Base-by-base conservation (phyloP, 2,329 filamentous ascomycete species). In the Alternaria ventricosa region DNA sequence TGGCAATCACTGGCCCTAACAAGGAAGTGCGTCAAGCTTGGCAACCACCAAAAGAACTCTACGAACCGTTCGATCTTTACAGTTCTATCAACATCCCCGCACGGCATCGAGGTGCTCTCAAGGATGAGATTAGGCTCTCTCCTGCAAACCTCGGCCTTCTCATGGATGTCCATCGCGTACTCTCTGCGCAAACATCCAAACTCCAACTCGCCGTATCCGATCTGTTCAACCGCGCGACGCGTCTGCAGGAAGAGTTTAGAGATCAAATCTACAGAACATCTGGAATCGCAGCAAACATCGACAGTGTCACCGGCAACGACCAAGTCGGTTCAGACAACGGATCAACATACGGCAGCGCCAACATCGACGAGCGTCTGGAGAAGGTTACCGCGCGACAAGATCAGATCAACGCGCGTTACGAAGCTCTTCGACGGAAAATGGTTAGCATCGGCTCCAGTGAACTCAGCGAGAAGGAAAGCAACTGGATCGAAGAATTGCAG, bases 151-250 rank as follows among this genome's bases (percentile, higher is more conserved):
- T 94, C 18, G 87, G 89, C 67, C 84, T 93, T 41, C 87, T 95
- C 68, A 91, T 90, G 27, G 88, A 92, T 63, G 88, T 89, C 0
- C 92, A 95, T 77, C 89, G 90, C 73, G 83, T 92, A 6, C 83
- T 94, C 6, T 88, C 88, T 65, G 85, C 87, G 10, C 91, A 94
- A 78, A 93, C 90, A 0, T 85, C 90, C 69, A 84, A 84, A 11
- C 84, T 94, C 11, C 90, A 91, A 15, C 82, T 87, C 46, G 91
- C 90, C 1, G 91, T 90, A 1, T 87, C 91, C 1, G 90, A 93
- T 71, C 83, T 94, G 6, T 94, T 94, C 80, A 84, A 89, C 25
- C 86, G 89, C 58, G 92, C 91, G 65, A 87, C 91, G 69, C 84
- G 88, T 49, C 84, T 94, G 25, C 89, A 90, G 71, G 82, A 84